Conservation (phyloP, 2,329 filamentous ascomycete species). For the Calonectria leucothoes region DNA sequence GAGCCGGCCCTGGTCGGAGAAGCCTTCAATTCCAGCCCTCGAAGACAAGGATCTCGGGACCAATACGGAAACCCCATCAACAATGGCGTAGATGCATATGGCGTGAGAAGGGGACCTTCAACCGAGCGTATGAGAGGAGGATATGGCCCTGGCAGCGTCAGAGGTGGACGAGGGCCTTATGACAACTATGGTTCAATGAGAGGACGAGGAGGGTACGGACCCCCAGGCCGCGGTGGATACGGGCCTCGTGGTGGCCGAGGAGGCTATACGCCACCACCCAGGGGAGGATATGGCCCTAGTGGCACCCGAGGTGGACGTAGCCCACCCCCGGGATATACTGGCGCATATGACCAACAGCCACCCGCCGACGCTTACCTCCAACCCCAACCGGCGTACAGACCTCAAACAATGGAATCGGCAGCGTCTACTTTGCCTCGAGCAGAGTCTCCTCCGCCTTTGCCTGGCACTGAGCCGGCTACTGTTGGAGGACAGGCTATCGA, state of each 20-base stretch:
- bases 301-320: conserved; percentile 46
- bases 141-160: conserved; percentile 57
- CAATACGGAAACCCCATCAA: conserved; percentile 72
- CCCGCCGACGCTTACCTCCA: conserved; percentile 44
- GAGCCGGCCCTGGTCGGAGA: conserved; percentile 52
- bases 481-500: conserved; percentile 76
- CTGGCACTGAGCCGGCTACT: conserved; percentile 54
- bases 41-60: conserved; percentile 63
- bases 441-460: conserved; percentile 73
- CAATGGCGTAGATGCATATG: conserved; percentile 58
- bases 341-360: conserved; percentile 51
- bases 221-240: conserved; percentile 56
- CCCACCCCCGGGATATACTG: conserved; percentile 58
- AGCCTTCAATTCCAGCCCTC: conserved; percentile 47
- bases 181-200: conserved; percentile 56
- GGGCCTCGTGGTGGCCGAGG: conserved; percentile 52
- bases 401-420: conserved; percentile 56
- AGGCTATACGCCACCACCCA: conserved; percentile 46
- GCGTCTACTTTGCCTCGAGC: conserved; percentile 66
- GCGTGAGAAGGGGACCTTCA: conserved; percentile 58
- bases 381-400: conserved; percentile 13
- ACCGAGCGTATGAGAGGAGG: conserved; percentile 64
- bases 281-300: conserved; percentile 45
- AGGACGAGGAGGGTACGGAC: conserved; percentile 58
- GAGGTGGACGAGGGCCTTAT: conserved; percentile 59